Evolutionary conservation across 1,139 yeast genomes (phyloP).

Genomic region (Magnusiomyces tetraspermus): DNA sequence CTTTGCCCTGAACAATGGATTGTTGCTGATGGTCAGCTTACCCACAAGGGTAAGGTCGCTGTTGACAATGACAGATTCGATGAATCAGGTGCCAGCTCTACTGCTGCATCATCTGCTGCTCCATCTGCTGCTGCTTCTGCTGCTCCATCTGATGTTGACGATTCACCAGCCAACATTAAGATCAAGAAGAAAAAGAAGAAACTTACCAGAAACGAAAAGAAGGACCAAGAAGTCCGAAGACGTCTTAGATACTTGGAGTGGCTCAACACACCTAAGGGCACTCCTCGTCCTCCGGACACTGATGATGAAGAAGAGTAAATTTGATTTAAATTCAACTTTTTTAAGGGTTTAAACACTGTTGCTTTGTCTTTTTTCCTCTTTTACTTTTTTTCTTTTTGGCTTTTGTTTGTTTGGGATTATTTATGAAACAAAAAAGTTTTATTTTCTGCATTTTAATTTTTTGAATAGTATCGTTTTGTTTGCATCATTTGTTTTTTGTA

Average conservation of each 20-base stretch:
- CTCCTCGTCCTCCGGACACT: slow-evolving; percentile 87
- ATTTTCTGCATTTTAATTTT: no score
- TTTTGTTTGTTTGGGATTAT: background rate
- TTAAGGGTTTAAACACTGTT: background rate
- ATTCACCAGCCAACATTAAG: slow-evolving; percentile 93
- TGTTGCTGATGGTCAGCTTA: slow-evolving; percentile 84
- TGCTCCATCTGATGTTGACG: slow-evolving; percentile 33
- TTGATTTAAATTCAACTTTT: background rate
- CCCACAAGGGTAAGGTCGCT: slow-evolving; percentile 68
- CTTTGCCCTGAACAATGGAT: slow-evolving; percentile 98
- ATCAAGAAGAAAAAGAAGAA: slow-evolving; percentile 76
- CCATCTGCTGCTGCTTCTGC: slow-evolving; percentile 24
- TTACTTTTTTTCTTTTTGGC: background rate
- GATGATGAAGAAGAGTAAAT: slow-evolving; percentile 70
- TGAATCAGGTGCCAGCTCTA: slow-evolving; percentile 43
- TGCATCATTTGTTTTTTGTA: no score
- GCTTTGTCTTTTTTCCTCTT: background rate
- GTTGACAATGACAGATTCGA: slow-evolving; percentile 75
- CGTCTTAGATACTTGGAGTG: slow-evolving; percentile 89
- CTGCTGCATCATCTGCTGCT: slow-evolving; percentile 21
- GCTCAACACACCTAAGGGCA: slow-evolving; percentile 94
- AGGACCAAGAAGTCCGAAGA: slow-evolving; percentile 84
- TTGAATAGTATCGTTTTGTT: no score
- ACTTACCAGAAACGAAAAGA: slow-evolving; percentile 93
- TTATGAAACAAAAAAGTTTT: background rate